Evolutionary conservation across 202 grass and related monocot species (phyloP), one percentile per base, ranked within the genome.

Genomic region (Carex arenaria): DNA sequence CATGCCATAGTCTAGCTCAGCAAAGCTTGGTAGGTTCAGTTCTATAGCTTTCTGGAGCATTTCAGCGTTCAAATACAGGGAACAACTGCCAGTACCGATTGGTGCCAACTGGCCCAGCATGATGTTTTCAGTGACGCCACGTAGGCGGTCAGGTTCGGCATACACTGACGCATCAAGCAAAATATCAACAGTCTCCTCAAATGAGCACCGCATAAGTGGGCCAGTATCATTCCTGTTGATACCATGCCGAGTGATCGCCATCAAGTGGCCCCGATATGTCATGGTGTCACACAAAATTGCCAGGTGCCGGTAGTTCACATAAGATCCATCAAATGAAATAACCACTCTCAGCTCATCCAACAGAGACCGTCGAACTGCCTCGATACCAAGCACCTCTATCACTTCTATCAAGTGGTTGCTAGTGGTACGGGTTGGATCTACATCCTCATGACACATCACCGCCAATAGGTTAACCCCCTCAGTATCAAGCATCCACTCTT

Each of bases 21-120:
- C 90, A 80, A 92, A 95, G 78, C 95, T 95, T 11, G 92, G 92
- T 36, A 95, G 92, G 43, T 98, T 92, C 77, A 95, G 89, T 72
- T 98, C 95, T 83, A 98, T 98, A 7, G 95, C 95, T 70, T 95
- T 92, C 83, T 95, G 90, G 72, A 98, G 79, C 95, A 98, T 98
- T 61, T 98, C 87, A 81, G 90, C 92, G 42, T 98, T 98, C 67
- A 98, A 83, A 90, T 95, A 98, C 69, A 98, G 65, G 32, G 86
- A 85, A 80, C 91, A 93, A 15, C 75, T 84, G 60, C 95, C 93
- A 36, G 95, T 95, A 40, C 95, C 95, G 14, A 98, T 92, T 26
- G 95, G 95, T 54, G 91, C 95, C 85, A 98, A 89, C 83, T 98
- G 95, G 40, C 93, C 95, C 79, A 98, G 91, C 82, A 98, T 98